A percentile compares a stretch with the other conserved stretches of the same genome.
Evolutionary conservation across 1,284 basidiomycete genomes (phyloP).

Genomic region (Heterobasidion irregulare): DNA sequence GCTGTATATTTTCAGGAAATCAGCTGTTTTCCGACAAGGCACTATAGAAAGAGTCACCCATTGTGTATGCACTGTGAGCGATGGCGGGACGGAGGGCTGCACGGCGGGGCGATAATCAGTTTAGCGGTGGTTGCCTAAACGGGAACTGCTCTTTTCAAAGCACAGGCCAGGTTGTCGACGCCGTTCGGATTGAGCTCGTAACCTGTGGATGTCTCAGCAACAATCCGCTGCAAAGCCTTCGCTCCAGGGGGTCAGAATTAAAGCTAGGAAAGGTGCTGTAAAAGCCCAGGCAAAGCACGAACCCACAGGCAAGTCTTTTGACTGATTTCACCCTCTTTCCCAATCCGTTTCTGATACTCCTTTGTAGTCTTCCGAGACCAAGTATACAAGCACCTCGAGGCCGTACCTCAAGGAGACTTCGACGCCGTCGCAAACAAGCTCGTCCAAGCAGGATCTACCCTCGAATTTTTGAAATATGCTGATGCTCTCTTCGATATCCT

Average conservation of each 20-base stretch:
- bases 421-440: slow-evolving; percentile 81
- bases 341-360: slow-evolving; percentile 11
- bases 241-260: slow-evolving; percentile 82
- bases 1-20: slow-evolving; percentile 28
- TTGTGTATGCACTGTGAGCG: background rate
- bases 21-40: background rate
- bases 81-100: background rate
- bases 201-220: slow-evolving; percentile 82
- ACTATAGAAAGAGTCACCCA: too few relatives aligned
- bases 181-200: background rate
- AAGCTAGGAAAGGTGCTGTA: slow-evolving; percentile 80
- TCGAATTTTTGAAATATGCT: slow-evolving; percentile 94
- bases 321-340: slow-evolving; percentile 2
- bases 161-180: background rate
- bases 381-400: slow-evolving; percentile 89
- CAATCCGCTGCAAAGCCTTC: slow-evolving; percentile 72
- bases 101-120: background rate
- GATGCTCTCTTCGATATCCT: slow-evolving; percentile 94
- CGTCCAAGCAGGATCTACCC: slow-evolving; percentile 83
- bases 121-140: background rate
- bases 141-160: background rate
- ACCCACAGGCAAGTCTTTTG: slow-evolving; percentile 45
- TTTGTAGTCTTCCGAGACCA: slow-evolving; percentile 86
- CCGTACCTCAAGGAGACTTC: slow-evolving; percentile 76
- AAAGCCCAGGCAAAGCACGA: slow-evolving; percentile 88